Base-by-base conservation (phyloP, 331 rosid species). In the Stylosanthes scabra region DNA sequence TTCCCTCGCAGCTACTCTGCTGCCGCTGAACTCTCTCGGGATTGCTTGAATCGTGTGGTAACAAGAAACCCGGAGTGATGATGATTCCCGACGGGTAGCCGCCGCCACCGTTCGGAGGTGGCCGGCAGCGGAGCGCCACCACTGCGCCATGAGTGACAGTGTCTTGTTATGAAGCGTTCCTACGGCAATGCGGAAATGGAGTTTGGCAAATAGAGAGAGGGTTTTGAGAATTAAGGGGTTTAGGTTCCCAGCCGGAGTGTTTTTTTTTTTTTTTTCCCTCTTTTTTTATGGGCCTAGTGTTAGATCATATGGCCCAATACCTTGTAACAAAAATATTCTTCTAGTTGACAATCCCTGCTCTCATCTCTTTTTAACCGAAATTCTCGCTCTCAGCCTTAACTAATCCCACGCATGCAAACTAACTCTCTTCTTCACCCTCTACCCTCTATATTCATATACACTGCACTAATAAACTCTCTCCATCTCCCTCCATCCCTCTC, bases 41-140 rank as follows among this genome's bases (percentile, higher is more conserved):
- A 94, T 81, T 13, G 97, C 97, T 72, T 94, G 97, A 77, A 91
- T 89, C 71, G 97, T 94, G 81, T 94, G 97, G 83, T 84, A 91
- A 5, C 42, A 46, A 40, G 88, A 61, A 12, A 80, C 2, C 4
- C 61, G 82, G 70, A 77, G 66, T 15, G 51, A 4, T 0, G 54
- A 58, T 3, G 75, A 15, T 1, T 54, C 58, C 15, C 13, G 34
- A 3, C 71, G 58, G 58, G 42, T 49, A 31, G 34, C 34, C 2
- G 40, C 62, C 10, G 82, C 63, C 80, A 49, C 74, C 40, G 70
- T 57, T 8, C 79, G 78, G 25, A 88, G 79, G 76, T 71, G 84
- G 59, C 76, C 68, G 64, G 78, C 83, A 76, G 87, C 78, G 73
- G 91, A 77, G 83, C 91, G 95, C 90, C 91, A 87, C 96, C 94